A percentile compares a stretch with the other conserved stretches of the same genome.
phyloP scores from a whole-genome alignment of 1,139 yeast species.

The Saccharomyces hybrid region DNA sequence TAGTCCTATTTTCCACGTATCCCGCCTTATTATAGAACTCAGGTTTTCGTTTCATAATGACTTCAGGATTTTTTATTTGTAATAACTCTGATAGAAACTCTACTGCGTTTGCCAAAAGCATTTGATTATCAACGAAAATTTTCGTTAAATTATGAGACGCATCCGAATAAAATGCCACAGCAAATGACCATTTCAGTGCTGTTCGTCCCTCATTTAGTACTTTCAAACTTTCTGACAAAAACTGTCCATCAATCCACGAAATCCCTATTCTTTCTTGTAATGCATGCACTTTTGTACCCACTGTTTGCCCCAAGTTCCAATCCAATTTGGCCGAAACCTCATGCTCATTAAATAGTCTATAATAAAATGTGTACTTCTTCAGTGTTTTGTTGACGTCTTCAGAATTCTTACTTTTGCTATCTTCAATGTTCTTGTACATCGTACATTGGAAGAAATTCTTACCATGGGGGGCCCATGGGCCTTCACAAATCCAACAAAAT shows the following conservation, averaged over 20 bases:
- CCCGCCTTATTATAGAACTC: constrained; percentile 45
- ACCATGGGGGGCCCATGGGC: constrained; percentile 70
- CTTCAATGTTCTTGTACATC: constrained; percentile 38
- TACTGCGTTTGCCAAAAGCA: constrained; percentile 60
- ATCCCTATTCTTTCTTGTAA: constrained; percentile 58
- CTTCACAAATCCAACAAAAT: constrained; percentile 91
- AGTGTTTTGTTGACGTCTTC: constrained; percentile 39
- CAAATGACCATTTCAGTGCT: constrained; percentile 86
- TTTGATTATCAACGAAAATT: constrained; percentile 69
- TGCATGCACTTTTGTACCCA: constrained; percentile 56
- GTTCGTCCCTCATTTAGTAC: constrained; percentile 62
- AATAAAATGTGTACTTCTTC: constrained; percentile 68
- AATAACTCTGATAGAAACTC: constrained; percentile 74
- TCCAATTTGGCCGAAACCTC: constrained; percentile 74
- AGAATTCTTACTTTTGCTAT: constrained; percentile 27
- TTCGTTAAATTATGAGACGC: constrained; percentile 41
- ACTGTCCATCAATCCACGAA: constrained; percentile 89
- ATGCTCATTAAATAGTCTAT: constrained; percentile 68
- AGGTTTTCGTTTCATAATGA: constrained; percentile 42
- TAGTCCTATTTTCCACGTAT: constrained; percentile 40
- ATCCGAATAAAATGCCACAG: constrained; percentile 63
- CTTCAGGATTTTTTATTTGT: constrained; percentile 47
- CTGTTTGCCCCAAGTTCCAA: constrained; percentile 48
- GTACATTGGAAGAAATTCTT: constrained; percentile 56
- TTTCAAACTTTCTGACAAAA: constrained; percentile 63